Base-by-base conservation (phyloP, 2,329 filamentous ascomycete genomes). In the Beauveria rudraprayagi region DNA sequence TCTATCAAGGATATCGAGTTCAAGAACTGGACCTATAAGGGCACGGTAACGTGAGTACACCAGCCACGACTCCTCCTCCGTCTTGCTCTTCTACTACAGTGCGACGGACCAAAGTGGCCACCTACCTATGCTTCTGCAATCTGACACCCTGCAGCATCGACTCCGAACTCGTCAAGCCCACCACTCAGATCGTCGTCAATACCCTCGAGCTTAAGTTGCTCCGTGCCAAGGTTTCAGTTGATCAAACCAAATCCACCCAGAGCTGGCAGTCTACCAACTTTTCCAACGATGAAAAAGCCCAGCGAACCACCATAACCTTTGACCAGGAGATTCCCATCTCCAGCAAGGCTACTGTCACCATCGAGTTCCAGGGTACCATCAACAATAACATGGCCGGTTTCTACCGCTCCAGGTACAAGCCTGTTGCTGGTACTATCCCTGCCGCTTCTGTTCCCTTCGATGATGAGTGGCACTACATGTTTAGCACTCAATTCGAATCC, bases 401-500 rank as follows among this genome's bases (percentile, higher is more conserved):
- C 80, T 96, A 94, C 76, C 87, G 92, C 66, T 92, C 90, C 70
- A 92, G 94, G 78, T 99, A 99, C 77, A 96, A 91, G 79, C 91
- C 92, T 19, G 77, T 83, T 59, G 85, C 83, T 44, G 57, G 48
- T 28, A 60, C 57, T 11, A 79, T 88, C 40, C 84, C 92, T 7
- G 83, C 89, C 53, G 78, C 86, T 47, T 92, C 90, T 14, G 92
- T 96, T 1, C 90, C 92, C 30, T 88, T 82, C 70, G 91, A 87
- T 65, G 80, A 81, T 52, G 80, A 86, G 68, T 84, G 80, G 71
- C 83, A 85, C 73, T 83, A 83, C 71, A 92, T 93, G 90, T 80
- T 96, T 75, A 96, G 91, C 78, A 99, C 94, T 54, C 94, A 99
- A 73, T 99, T 99, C 71, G 94, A 99, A 79, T 89, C 92, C 51